Evolutionary conservation across 2,329 filamentous ascomycete species (phyloP), one percentile per base, ranked within the genome.

Genomic region (Cercospora zeae-maydis): DNA sequence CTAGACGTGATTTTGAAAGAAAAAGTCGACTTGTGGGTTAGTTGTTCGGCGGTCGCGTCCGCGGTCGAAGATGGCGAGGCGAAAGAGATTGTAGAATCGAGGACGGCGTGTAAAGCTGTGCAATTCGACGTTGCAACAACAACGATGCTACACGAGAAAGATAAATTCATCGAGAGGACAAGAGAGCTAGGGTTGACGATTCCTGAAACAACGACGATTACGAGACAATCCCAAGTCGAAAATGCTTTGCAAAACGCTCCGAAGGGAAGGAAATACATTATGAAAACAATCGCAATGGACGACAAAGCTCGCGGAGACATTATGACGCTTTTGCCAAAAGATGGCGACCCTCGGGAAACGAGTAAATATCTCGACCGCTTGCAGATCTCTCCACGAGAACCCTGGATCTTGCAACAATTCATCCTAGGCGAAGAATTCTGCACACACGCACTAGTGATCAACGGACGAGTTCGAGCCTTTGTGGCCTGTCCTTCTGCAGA

Each of bases 371-470:
- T 91, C 27, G 78, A 79, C 13, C 75, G 78, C 14, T 79, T 92
- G 13, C 77, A 73, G 1, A 84, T 88, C 45, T 84, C 84, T 1
- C 74, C 79, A 11, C 72, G 80, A 0, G 78, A 79, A 2, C 84
- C 88, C 0, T 91, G 86, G 82, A 80, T 91, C 63, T 73, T 92
- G 24, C 88, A 93, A 71, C 85, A 91, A 71, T 90, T 83, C 73
- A 84, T 90, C 65, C 80, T 82, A 0, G 83, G 84, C 0, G 79
- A 80, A 0, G 88, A 92, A 72, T 92, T 87, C 72, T 90, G 87
- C 74, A 91, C 89, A 0, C 89, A 92, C 68, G 78, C 88, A 0
- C 79, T 92, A 2, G 77, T 92, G 3, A 79, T 92, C n/a, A 76
- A 79, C 0, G 89, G 89, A 1, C 75, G 82, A 34, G 82, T 93